Evolutionary conservation across 2,329 filamentous ascomycete species (phyloP).

Genomic region (Dactylellina sp.): DNA sequence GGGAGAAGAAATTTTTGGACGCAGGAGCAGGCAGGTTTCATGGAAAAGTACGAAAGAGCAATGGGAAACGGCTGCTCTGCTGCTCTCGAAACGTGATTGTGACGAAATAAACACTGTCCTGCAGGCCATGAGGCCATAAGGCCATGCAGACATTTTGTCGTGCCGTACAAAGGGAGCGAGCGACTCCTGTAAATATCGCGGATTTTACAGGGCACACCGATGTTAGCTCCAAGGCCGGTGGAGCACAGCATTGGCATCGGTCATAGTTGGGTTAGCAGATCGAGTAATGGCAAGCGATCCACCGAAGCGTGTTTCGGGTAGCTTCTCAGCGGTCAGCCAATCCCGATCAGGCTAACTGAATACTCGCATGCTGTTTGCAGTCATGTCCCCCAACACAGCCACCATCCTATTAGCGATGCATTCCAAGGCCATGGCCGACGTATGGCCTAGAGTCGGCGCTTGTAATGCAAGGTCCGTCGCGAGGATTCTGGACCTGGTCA

Average conservation of each 20-base stretch:
- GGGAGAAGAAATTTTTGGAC: conserved; percentile 31
- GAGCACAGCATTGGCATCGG: conserved; percentile 52
- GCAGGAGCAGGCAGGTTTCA: conserved; percentile 55
- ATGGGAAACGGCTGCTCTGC: conserved; percentile 40
- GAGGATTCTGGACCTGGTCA: conserved; percentile 32
- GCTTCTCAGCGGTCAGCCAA: conserved; percentile 37
- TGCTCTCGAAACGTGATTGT: conserved; percentile 52
- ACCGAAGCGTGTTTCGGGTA: conserved; percentile 16
- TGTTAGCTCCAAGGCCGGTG: conserved; percentile 7
- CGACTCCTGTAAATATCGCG: conserved; percentile 40
- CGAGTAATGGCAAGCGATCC: conserved; percentile 51
- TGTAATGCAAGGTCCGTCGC: conserved; percentile 42
- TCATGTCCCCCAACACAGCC: conserved; percentile 28
- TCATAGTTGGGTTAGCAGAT: conserved; percentile 27
- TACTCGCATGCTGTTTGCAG: conserved; percentile 31
- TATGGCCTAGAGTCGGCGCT: conserved; percentile 26
- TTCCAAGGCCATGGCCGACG: conserved; percentile 28
- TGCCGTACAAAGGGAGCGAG: too few species aligned
- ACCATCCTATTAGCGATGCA: conserved; percentile 25
- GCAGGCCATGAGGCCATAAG: conserved; percentile 32
- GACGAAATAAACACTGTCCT: conserved; percentile 44
- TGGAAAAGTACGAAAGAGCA: conserved; percentile 15
- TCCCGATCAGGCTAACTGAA: conserved; percentile 28
- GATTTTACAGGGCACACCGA: conserved; percentile 40
- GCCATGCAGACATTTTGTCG: too few species aligned